A percentile compares a stretch with the other conserved stretches of the same genome.
Evolutionary conservation across 805 yeast genomes (phyloP).

Genomic region (Candida multigemmis): DNA sequence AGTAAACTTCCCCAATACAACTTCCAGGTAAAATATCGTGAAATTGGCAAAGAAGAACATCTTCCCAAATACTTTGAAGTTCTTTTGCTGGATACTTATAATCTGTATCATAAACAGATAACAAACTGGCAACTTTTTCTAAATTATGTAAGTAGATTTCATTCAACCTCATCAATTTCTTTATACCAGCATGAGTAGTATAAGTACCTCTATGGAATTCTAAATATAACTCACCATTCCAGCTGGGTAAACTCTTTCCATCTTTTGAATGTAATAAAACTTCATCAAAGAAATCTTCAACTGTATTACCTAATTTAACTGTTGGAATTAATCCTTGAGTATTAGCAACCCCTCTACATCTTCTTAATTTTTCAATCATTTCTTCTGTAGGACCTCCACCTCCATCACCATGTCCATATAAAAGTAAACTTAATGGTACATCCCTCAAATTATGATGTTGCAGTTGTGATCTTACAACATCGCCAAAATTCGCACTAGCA

Average conservation of each 20-base stretch:
- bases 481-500: slow-evolving; percentile 88
- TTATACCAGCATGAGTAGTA: slow-evolving; percentile 85
- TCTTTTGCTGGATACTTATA: slow-evolving; percentile 68
- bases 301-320: slow-evolving; percentile 67
- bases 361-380: slow-evolving; percentile 85
- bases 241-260: slow-evolving; percentile 66
- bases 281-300: slow-evolving; percentile 72
- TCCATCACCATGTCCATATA: slow-evolving; percentile 95
- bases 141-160: slow-evolving; percentile 79
- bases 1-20: slow-evolving; percentile 83
- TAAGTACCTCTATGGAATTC: slow-evolving; percentile 97
- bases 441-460: slow-evolving; percentile 81
- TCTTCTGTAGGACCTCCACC: slow-evolving; percentile 97
- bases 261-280: slow-evolving; percentile 52
- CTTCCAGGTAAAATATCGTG: slow-evolving; percentile 98
- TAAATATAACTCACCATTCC: slow-evolving; percentile 91
- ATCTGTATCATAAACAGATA: slow-evolving; percentile 43
- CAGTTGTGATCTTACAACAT: slow-evolving; percentile 67
- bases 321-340: slow-evolving; percentile 81
- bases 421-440: slow-evolving; percentile 70
- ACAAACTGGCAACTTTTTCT: slow-evolving; percentile 73
- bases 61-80: slow-evolving; percentile 75
- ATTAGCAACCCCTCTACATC: slow-evolving; percentile 82
- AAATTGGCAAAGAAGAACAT: slow-evolving; percentile 83
- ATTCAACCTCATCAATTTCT: slow-evolving; percentile 66